Evolutionary conservation across 352 stramenopile genomes (phyloP), one percentile per base, ranked within the genome.

Genomic region (Phytophthora capsici): DNA sequence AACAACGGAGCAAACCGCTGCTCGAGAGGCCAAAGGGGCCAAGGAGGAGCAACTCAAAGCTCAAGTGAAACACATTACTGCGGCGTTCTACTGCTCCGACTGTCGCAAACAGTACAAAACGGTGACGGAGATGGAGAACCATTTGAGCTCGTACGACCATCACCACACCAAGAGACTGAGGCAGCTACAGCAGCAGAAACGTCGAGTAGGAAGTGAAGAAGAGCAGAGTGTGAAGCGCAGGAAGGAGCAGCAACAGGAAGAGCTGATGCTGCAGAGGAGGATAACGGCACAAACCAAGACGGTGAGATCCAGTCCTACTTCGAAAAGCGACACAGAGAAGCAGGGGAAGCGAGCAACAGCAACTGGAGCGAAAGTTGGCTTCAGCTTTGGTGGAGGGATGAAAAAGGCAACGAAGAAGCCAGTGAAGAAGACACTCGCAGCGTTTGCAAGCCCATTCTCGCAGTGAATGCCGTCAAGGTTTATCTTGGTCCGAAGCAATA

Each of bases 91-190:
- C 37, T 91, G 83, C 52, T 51, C 43, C 2, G 73, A 80, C 40
- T 91, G 83, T 43, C 72, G 77, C 22, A 91, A 89, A 63, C 83
- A 91, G 44, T 91, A 91, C 66, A 82, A 83, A 41, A 86, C 76
- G 10, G 83, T 90, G 45, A 73, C 47, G 16, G 83, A 90, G 61
- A 90, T 91, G 76, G 80, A 86, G 44, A 87, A 86, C 57, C 83
- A 91, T 50, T 58, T 89, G 43, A 90, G 81, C 55, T 89, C 79
- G 10, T 91, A 91, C 63, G 83, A 91, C 59, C 83, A 91, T 52
- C 83, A 91, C 57, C 83, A 91, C 37, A 71, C 69, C 26, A 91
- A 89, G 51, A 74, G 84, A 32, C 43, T 84, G 32, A 58, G 52
- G 19, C 67, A 83, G 6, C 44, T 83, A 54, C 63, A 76, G 16